Evolutionary conservation across 2,329 filamentous ascomycete species (phyloP), one percentile per base, ranked within the genome.

Genomic region (Sporothrix euskadiensis): DNA sequence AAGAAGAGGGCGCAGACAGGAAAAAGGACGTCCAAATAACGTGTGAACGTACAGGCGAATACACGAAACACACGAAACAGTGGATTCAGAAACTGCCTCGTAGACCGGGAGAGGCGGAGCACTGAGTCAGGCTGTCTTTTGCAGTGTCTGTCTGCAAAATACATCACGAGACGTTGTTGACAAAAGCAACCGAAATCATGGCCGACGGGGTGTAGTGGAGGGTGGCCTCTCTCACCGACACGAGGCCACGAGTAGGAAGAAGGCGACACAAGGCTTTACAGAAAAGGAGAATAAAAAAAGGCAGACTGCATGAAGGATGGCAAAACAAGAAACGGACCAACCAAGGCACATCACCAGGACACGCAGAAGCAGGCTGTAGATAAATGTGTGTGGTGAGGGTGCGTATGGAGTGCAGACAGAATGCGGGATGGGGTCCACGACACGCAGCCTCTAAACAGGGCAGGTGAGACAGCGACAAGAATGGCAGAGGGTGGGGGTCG

Each of bases 221-320:
- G 39, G 61, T 47, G 39, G 39, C 39, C 39, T 9, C 12, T n/a
- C 12, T n/a, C 6, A 47, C 39, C 61, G 63, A 49, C 63, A 68
- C 44, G 41, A 52, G 63, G 63, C 63, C 63, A 68, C 63, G 41
- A 49, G 41, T 68, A 52, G 26, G 63, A 68, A 16, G 44, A 6
- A 65, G 61, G 61, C n/a, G 63, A 68, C 63, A 52, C 61, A 19
- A 49, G n/a, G 10, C 10, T 54, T 4, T 9, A 4, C 1, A 3
- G 7, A 3, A 12, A 19, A 26, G 16, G 16, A 14, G 30, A 35
- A 35, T 12, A 22, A 26, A 63, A 63, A n/a, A 22, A 2, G 19
- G 9, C 2, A 22, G 12, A 22, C 14, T 12, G 7, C 5, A 6
- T 56, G n/a, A 22, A 9, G 52, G 52, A 4, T 12, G 3, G 10